Conservation (phyloP, 768 basidiomycete species). For the Naematelia encephala region DNA sequence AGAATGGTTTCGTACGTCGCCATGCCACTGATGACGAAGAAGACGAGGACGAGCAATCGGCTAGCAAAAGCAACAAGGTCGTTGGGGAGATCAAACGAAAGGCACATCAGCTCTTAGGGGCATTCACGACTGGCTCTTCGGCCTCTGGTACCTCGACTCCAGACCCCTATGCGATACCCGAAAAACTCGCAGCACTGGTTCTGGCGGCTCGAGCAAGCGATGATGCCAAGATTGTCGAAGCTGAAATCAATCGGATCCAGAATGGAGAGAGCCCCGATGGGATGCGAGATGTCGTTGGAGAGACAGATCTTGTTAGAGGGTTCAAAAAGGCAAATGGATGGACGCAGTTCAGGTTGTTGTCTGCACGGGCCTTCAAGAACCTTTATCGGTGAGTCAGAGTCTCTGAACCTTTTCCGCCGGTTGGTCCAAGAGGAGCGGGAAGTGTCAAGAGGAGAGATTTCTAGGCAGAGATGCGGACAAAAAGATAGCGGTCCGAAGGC, state of each 20-base stretch:
- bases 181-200: conserved; percentile 66
- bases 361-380: conserved; percentile 96
- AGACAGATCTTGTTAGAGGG: conserved; percentile 56
- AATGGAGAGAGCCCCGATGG: conserved; percentile 39
- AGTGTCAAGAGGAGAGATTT: too few species aligned
- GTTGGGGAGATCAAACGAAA: conserved; percentile 33
- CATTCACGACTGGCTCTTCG: conserved; percentile 20
- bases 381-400: conserved; percentile 62
- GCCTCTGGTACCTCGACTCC: conserved; percentile 38
- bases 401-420: background rate
- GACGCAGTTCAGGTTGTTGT: conserved; percentile 90
- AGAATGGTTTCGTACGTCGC: conserved; percentile 25
- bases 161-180: conserved; percentile 49
- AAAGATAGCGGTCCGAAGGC: too few species aligned
- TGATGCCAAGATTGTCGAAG: conserved; percentile 62
- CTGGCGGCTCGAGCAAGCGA: conserved; percentile 66
- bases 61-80: background rate
- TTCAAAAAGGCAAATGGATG: conserved; percentile 72
- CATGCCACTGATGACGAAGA: conserved; percentile 6
- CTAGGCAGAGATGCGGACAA: too few species aligned
- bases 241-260: conserved; percentile 58
- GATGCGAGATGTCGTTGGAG: conserved; percentile 61
- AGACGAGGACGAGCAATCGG: conserved; percentile 10
- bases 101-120: conserved; percentile 42
- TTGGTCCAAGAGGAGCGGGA: too few species aligned